Evolutionary conservation across 148 eudicot genomes (phyloP), one percentile per base, ranked within the genome.

Genomic region (Rhododendron williamsianum): DNA sequence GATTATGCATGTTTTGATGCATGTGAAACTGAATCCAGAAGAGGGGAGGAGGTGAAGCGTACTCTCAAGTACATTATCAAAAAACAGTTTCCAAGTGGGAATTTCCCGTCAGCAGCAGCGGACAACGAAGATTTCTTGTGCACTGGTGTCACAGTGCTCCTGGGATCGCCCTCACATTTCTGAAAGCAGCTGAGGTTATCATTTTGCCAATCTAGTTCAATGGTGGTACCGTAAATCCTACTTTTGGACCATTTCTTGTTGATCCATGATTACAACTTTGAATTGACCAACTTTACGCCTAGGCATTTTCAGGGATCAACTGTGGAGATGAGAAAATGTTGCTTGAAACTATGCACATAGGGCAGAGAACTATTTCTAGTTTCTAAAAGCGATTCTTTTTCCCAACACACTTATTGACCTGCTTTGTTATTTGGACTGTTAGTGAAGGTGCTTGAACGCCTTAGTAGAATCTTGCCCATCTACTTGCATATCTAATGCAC

Each of bases 141-240:
- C 93, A 93, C 86, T 94, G 94, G 93, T 91, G 94, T 80, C 91
- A 89, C 80, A 94, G 95, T 21, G 93, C 92, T 88, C 93, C 95
- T 15, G 98, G 95, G 16, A 67, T 94, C 1, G 91, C 93, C 41
- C 87, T 92, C 4, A 87, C 93, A 19, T 87, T 93, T 38, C 84
- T 88, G 60, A 93, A 92, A 86, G 98, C 95, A 33, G 91, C 90
- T 27, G 88, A 90, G 98, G 94, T 41, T 54, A n/a, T 18, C 15
- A 74, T 65, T 36, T 7, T 6, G 21, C 51, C 43, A 78, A 46
- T 78, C 33, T n/a, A n/a, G 48, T 76, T 35, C 15, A 54, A 63
- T 10, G 15, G 30, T 67, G 72, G 3, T 65, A n/a, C 30, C 3
- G 2, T 30, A 49, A 33, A 1, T 41, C 33, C 71, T 35, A 81